Evolutionary conservation across 441 rosid genomes (phyloP).

Genomic region (Theobroma grandiflorum): DNA sequence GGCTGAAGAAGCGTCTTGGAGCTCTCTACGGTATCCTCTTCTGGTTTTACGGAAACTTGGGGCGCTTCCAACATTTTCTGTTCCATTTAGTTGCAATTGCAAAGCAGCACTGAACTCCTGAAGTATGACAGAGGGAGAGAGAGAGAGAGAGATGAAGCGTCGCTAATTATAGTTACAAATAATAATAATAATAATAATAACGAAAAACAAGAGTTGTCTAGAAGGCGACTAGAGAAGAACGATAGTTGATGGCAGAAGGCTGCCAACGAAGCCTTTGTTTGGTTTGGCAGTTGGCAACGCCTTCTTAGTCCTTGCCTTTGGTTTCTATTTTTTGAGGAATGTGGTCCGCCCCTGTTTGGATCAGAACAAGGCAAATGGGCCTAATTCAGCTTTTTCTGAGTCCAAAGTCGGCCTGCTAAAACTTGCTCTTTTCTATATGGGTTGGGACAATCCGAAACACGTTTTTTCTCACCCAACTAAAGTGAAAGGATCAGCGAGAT

Average conservation of each 20-base stretch:
- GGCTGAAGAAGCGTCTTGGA: slow-evolving; percentile 44
- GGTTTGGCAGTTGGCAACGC: too few relatives aligned
- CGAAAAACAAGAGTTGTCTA: too few relatives aligned
- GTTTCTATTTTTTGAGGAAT: not conserved
- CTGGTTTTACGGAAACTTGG: slow-evolving; percentile 52
- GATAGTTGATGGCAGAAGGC: not conserved
- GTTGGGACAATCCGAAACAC: too few relatives aligned
- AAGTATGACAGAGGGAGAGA: not conserved
- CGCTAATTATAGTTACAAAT: too few relatives aligned
- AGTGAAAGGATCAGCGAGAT: too few relatives aligned
- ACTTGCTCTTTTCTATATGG: too few relatives aligned
- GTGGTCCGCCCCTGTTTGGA: too few relatives aligned
- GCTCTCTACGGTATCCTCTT: slow-evolving; percentile 42
- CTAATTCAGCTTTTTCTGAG: not conserved
- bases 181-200: too few relatives aligned
- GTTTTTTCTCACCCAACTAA: too few relatives aligned
- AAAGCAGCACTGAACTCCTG: not conserved
- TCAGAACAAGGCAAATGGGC: not conserved
- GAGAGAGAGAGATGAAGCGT: not conserved
- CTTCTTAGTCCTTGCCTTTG: not conserved
- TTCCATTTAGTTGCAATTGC: slow-evolving; percentile 23
- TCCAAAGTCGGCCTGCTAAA: not conserved
- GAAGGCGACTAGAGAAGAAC: not conserved
- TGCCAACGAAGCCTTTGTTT: too few relatives aligned
- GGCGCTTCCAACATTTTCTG: slow-evolving; percentile 37